Conservation (phyloP, 2,329 filamentous ascomycete species). For the Thyridium curvatum region DNA sequence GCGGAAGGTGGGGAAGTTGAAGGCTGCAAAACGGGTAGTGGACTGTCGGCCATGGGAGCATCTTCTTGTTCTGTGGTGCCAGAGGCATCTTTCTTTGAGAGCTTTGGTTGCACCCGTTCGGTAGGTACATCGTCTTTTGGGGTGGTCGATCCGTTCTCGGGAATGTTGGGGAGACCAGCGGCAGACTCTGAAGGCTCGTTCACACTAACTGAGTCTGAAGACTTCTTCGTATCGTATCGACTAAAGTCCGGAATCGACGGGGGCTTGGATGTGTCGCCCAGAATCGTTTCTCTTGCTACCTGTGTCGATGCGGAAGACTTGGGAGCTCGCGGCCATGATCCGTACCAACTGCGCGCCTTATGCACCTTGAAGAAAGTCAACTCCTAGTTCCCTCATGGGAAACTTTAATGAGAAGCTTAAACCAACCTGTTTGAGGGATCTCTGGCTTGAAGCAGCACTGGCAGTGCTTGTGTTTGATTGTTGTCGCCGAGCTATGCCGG, state of each 20-base stretch:
- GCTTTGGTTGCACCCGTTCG: constrained; percentile 4
- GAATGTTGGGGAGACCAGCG: constrained; percentile 19
- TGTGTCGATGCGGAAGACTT: constrained; percentile 56
- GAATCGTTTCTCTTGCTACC: constrained; percentile 54
- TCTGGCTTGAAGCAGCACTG: constrained; percentile 2
- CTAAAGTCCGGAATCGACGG: constrained; percentile 40
- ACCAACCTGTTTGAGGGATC: constrained; percentile 9
- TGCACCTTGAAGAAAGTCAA: constrained; percentile 29
- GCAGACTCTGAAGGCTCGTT: constrained; percentile 23
- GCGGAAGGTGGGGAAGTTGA: too few relatives aligned
- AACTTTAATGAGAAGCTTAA: too few relatives aligned
- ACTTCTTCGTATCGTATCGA: constrained; percentile 41
- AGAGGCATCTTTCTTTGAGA: constrained; percentile 1
- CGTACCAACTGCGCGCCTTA: constrained; percentile 56
- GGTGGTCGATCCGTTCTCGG: constrained; percentile 14
- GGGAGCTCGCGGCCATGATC: constrained; percentile 49
- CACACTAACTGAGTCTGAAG: constrained; percentile 19
- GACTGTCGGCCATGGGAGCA: not conserved
- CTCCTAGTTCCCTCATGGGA: too few relatives aligned
- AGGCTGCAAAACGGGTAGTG: too few relatives aligned
- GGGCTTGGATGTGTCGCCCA: constrained; percentile 46
- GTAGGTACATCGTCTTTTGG: constrained; percentile 1
- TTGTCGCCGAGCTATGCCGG: too few relatives aligned
- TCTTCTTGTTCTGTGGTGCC: constrained; percentile 6
- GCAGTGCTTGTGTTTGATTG: constrained; percentile 4